Evolutionary conservation across 345 rosid species (phyloP).

Genomic region (Pistacia atlantica): DNA sequence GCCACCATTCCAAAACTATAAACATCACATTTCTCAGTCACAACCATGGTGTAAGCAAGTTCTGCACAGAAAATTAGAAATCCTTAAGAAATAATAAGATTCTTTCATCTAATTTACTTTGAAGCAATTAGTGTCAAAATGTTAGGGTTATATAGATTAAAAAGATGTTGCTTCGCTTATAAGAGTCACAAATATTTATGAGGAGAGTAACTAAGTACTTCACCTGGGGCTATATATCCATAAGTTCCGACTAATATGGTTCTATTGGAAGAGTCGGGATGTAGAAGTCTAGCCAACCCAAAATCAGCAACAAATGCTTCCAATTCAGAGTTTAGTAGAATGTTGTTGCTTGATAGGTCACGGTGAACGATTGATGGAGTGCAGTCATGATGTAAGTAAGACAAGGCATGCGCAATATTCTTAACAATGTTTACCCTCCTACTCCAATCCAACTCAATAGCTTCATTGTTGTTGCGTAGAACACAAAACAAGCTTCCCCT

Average conservation of each 20-base stretch:
- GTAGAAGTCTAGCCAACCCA: constrained; percentile 18
- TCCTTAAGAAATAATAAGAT: background rate
- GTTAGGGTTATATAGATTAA: background rate
- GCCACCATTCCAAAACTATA: background rate
- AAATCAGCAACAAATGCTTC: constrained; percentile 13
- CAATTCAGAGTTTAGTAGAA: background rate
- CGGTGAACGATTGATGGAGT: background rate
- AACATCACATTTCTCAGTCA: background rate
- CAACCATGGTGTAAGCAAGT: background rate
- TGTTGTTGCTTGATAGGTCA: background rate
- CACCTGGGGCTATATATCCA: constrained; percentile 24
- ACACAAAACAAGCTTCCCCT: constrained; percentile 17
- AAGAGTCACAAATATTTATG: background rate
- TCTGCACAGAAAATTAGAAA: background rate
- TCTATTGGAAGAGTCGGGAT: constrained; percentile 14
- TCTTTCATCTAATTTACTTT: too few species aligned
- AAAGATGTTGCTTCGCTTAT: background rate
- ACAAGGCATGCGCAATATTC: constrained; percentile 8
- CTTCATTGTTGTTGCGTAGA: background rate
- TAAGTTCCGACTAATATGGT: constrained; percentile 7
- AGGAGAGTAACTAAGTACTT: background rate
- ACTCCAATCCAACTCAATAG: constrained; percentile 17
- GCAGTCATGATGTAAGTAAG: background rate
- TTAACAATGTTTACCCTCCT: constrained; percentile 17
- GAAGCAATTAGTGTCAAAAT: background rate